These are phyloP conservation scores for Laetiporus sulphureus DNA, from an alignment of 1,284 basidiomycete species.

Conservation along the genomic window DNA sequence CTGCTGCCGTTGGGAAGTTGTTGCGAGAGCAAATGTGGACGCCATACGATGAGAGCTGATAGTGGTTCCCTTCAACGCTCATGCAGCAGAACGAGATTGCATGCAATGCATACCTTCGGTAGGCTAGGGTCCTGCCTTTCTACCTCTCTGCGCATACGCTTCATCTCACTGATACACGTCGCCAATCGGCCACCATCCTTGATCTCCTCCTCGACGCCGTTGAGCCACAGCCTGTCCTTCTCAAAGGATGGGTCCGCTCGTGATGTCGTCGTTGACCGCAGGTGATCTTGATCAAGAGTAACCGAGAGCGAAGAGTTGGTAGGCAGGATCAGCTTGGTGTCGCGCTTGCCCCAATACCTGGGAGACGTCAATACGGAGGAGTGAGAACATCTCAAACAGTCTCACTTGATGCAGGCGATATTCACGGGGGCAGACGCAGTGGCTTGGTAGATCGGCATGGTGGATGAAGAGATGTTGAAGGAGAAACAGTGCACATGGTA, in stretches of 20 bases:
- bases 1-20: slow-evolving; percentile 99
- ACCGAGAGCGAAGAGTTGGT: slow-evolving; percentile 98
- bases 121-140: slow-evolving; percentile 62
- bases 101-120: slow-evolving; percentile 53
- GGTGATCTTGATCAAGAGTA: slow-evolving; percentile 94
- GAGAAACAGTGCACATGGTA: slow-evolving; percentile 8
- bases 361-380: slow-evolving; percentile 13
- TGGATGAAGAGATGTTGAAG: slow-evolving; percentile 19
- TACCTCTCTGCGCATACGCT: slow-evolving; percentile 64
- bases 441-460: slow-evolving; percentile 73
- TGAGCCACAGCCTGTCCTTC: slow-evolving; percentile 88
- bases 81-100: too few relatives aligned
- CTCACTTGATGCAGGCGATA: slow-evolving; percentile 94
- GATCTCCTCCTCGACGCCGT: slow-evolving; percentile 88
- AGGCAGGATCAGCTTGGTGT: slow-evolving; percentile 91
- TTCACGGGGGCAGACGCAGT: slow-evolving; percentile 93
- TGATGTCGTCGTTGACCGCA: slow-evolving; percentile 91
- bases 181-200: slow-evolving; percentile 74
- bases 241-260: slow-evolving; percentile 76
- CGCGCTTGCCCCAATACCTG: slow-evolving; percentile 98
- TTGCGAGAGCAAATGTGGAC: slow-evolving; percentile 93
- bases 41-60: slow-evolving; percentile 63
- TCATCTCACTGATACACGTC: slow-evolving; percentile 89
- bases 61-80: slow-evolving; percentile 1
- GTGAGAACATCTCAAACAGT: slow-evolving; percentile 9